Evolutionary conservation across 805 yeast species (phyloP), one percentile per base, ranked within the genome.

Genomic region (Candida koratica): DNA sequence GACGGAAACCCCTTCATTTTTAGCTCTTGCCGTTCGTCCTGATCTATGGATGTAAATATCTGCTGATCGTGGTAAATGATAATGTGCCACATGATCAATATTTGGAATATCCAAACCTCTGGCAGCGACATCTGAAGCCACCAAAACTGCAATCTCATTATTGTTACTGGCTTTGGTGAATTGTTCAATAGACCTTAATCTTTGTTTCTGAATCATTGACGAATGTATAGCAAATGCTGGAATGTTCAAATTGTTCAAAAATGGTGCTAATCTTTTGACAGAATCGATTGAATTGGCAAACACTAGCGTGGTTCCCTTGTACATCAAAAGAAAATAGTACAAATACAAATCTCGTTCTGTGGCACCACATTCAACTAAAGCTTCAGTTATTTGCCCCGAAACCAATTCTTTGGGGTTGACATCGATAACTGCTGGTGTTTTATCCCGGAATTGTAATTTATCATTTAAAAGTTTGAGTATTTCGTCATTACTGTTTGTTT

Each of bases 21-120:
- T 93, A 1, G 95, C 97, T 69, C 98, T 82, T 0, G 95, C 97
- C n/a, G 98, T 93, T 73, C 98, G 80, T 43, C 98, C 98, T 1
- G 96, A 85, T 58, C 98, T 75, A 61, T 93, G 98, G 48, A 93
- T 81, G 54, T 93, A 93, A 34, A 87, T 79, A 53, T 93, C 98
- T 0, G 97, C 97, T 11, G 94, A 72, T 44, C 97, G 72, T 8
- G 98, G 97, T 43, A 93, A 70, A 60, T 93, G 97, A 54, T 90
- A 93, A 59, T 93, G 98, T 14, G 90, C 84, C 32, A 93, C 97
- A 58, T 93, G 97, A 49, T 88, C 81, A 34, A 93, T 89, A 31
- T 74, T 75, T 2, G 95, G 83, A 37, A 93, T 87, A 69, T 93
- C 98, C 41, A 93, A 71, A 41, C 98, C 98, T 69, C 98, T 77